Percentiles rank a stretch among this genome's conserved stretches.
Evolutionary conservation across 352 stramenopile genomes (phyloP).

Genomic region (Nothophytophthora sp.): DNA sequence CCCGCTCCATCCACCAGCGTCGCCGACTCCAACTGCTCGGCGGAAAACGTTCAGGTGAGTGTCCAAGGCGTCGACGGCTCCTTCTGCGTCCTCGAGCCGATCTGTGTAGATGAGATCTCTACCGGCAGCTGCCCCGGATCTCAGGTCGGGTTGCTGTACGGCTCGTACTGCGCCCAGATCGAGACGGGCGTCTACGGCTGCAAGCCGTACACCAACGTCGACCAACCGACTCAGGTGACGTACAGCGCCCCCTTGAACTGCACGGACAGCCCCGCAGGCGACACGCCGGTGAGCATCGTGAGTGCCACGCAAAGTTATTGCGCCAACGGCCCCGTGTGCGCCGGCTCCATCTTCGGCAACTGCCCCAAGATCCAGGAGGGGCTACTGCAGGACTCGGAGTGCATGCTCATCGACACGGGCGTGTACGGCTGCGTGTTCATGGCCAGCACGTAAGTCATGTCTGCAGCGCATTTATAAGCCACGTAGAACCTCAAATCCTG

Average conservation of each 20-base stretch:
- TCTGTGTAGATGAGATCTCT: no score
- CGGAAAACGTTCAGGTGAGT: no score
- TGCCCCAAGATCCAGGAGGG: slow-evolving; percentile 34
- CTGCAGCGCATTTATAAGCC: no score
- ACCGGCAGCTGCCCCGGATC: slow-evolving; percentile 17
- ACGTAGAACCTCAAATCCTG: no score
- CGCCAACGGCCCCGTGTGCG: slow-evolving; percentile 23
- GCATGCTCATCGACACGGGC: slow-evolving; percentile 26
- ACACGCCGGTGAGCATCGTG: slow-evolving; percentile 32
- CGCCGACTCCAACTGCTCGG: no score
- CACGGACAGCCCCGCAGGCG: slow-evolving; percentile 24
- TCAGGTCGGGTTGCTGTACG: slow-evolving; percentile 24
- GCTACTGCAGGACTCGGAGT: slow-evolving; percentile 26
- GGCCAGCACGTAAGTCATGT: no score
- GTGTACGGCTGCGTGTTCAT: slow-evolving; percentile 46
- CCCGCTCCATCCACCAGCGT: no score
- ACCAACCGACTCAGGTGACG: slow-evolving; percentile 19
- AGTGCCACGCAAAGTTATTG: slow-evolving; percentile 17
- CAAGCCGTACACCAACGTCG: slow-evolving; percentile 31
- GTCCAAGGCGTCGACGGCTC: slow-evolving; percentile 42
- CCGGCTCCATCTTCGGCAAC: slow-evolving; percentile 32
- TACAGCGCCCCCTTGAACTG: slow-evolving; percentile 27
- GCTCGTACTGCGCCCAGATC: slow-evolving; percentile 38
- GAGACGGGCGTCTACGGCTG: slow-evolving; percentile 36
- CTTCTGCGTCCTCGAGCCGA: slow-evolving; percentile 26